phyloP scores from a whole-genome alignment of 2,329 filamentous ascomycete species.

The Polytolypa hystricis region DNA sequence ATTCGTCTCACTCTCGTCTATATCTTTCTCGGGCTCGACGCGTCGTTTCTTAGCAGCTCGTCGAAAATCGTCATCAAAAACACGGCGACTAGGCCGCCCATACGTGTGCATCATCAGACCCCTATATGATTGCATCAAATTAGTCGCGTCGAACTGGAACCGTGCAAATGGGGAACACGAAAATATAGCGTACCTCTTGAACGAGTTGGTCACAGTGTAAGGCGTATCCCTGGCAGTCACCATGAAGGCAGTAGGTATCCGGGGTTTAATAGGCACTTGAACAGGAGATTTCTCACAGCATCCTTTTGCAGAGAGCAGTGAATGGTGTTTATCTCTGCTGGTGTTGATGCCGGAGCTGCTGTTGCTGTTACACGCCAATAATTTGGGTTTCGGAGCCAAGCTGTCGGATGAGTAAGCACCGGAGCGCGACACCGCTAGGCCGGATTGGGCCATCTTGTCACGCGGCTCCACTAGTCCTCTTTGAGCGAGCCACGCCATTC shows the following conservation, averaged over 20 bases:
- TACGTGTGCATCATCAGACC: slow-evolving; percentile 40
- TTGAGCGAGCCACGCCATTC: neutral
- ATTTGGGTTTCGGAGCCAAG: neutral
- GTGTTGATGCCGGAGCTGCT: neutral
- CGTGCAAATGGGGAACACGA: slow-evolving; percentile 6
- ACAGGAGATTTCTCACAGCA: neutral
- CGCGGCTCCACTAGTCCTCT: neutral
- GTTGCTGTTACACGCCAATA: neutral
- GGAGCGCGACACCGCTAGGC: slow-evolving; percentile 2
- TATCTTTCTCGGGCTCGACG: slow-evolving; percentile 25
- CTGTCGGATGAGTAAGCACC: neutral
- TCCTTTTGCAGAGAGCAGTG: neutral
- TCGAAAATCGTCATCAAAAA: slow-evolving; percentile 35
- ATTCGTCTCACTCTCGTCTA: slow-evolving; percentile 34
- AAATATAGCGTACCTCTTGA: slow-evolving; percentile 32
- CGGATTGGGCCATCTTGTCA: slow-evolving; percentile 3
- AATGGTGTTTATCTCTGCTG: neutral
- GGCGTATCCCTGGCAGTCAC: slow-evolving; percentile 30
- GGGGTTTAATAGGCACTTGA: neutral
- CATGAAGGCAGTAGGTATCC: slow-evolving; percentile 8
- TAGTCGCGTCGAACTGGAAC: slow-evolving; percentile 7
- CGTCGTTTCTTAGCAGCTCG: slow-evolving; percentile 36
- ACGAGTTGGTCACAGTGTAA: slow-evolving; percentile 41
- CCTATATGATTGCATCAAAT: slow-evolving; percentile 18
- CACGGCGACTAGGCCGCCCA: slow-evolving; percentile 37